Evolutionary conservation across 1,284 basidiomycete species (phyloP), one percentile per base, ranked within the genome.

Genomic region (Moniliella sp.): DNA sequence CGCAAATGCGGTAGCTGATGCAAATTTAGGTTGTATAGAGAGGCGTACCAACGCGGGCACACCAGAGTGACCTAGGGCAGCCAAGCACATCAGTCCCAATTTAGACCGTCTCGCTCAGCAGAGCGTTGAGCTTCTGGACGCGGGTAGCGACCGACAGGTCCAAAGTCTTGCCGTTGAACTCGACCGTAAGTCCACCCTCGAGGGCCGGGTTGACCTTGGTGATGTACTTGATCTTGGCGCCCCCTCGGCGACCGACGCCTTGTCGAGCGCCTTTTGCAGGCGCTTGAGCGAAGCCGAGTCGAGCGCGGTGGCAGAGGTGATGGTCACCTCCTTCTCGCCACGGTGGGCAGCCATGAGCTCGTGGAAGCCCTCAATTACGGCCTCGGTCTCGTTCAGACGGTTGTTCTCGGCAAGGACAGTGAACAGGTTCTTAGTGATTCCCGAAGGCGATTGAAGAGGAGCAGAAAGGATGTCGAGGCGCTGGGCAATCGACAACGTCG

Each of bases 91-190:
- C n/a, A n/a, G n/a, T n/a, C n/a, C n/a, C n/a, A n/a, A n/a, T n/a
- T 23, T 23, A 23, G n/a, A 23, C 21, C 8, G 8, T n/a, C n/a
- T 23, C 8, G 8, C 8, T n/a, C 4, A 94, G 70, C 54, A 80
- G 70, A 47, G 72, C 71, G 71, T 93, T 94, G 62, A 93, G 73
- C 67, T 84, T 84, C 64, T 76, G 88, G 57, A 97, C 82, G 39
- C 81, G 78, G 40, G 78, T 80, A 33, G 76, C 75, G 34, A 91
- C 86, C 50, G 79, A 83, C 44, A 94, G 71, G 66, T 97, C 91
- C 51, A 93, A 78, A 35, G 81, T 84, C 70, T 86, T 86, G 69
- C 94, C 88, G 47, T 83, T 91, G 62, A 99, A 86, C 67, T 97
- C 88, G 35, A 99, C 78, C 37, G 91, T 69, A 40, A 94, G 66